These are phyloP conservation scores for Leccinum longicurvipes DNA, from an alignment of 768 basidiomycete species.

Conservation along the genomic window DNA sequence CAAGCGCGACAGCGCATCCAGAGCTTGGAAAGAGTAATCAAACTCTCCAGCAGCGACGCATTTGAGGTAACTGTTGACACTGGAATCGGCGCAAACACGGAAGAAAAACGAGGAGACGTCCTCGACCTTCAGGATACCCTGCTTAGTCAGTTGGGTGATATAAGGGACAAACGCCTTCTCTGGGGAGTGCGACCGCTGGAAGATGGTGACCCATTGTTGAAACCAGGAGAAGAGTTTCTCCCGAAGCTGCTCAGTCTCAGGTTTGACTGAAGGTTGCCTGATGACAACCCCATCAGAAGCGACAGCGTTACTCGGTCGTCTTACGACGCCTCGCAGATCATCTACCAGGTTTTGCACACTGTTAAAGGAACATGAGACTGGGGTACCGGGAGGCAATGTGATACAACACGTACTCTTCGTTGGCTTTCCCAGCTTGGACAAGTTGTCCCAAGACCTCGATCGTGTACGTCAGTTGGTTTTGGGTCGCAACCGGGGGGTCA, in stretches of 20 bases:
- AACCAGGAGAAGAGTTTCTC: conserved; percentile 78
- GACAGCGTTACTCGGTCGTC: conserved; percentile 41
- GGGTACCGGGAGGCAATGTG: background rate
- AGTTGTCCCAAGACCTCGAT: conserved; percentile 81
- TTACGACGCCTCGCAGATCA: conserved; percentile 70
- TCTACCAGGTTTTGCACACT: conserved; percentile 75
- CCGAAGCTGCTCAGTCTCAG: conserved; percentile 71
- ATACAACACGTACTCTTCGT: conserved; percentile 69
- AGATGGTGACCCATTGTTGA: conserved; percentile 95
- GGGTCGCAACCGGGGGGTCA: conserved; percentile 77
- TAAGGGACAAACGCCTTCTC: conserved; percentile 96
- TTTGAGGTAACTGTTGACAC: conserved; percentile 84
- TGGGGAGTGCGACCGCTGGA: conserved; percentile 84
- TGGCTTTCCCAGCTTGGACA: conserved; percentile 69
- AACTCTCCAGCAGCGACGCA: conserved; percentile 69
- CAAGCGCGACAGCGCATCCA: conserved; percentile 93
- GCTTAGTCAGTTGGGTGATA: conserved; percentile 95
- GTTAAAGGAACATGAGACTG: conserved; percentile 2
- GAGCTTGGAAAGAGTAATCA: conserved; percentile 80
- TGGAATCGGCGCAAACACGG: conserved; percentile 93
- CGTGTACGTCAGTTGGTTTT: conserved; percentile 73
- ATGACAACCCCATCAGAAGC: conserved; percentile 35
- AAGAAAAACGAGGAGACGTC: conserved; percentile 98
- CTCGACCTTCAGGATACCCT: conserved; percentile 94
- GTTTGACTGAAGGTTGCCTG: conserved; percentile 53